Conservation (phyloP, 352 stramenopile genomes). For the Pythium rishiriense region DNA sequence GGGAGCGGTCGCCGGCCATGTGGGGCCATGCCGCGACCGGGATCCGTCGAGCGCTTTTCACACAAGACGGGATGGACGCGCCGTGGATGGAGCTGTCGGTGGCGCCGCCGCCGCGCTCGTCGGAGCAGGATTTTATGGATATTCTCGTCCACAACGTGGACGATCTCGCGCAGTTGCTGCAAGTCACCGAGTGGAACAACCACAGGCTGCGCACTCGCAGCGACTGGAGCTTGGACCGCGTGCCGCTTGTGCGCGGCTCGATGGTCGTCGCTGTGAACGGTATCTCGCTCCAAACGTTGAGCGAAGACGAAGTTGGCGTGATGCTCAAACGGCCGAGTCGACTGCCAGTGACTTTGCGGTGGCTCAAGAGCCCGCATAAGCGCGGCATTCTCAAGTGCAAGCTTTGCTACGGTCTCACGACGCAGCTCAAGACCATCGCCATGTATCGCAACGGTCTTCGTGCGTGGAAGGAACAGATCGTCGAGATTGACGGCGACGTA, state of each 20-base stretch:
- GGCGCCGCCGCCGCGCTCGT: slow-evolving; percentile 24
- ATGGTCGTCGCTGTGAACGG: slow-evolving; percentile 65
- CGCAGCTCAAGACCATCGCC: slow-evolving; percentile 61
- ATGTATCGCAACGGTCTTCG: slow-evolving; percentile 40
- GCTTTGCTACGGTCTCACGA: slow-evolving; percentile 50
- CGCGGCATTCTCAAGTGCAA: slow-evolving; percentile 52
- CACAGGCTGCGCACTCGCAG: slow-evolving; percentile 51
- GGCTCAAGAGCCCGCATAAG: slow-evolving; percentile 47
- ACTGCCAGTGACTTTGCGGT: slow-evolving; percentile 46
- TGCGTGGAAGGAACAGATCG: slow-evolving; percentile 61
- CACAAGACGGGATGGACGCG: not conserved
- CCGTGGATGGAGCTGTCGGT: slow-evolving; percentile 15
- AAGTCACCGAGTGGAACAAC: slow-evolving; percentile 53
- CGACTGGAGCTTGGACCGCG: slow-evolving; percentile 31
- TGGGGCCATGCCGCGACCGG: not conserved
- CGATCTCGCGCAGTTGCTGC: slow-evolving; percentile 22
- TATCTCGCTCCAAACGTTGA: slow-evolving; percentile 61
- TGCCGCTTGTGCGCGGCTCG: slow-evolving; percentile 46
- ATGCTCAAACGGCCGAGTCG: slow-evolving; percentile 36
- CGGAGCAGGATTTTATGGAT: slow-evolving; percentile 28
- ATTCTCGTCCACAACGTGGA: slow-evolving; percentile 6
- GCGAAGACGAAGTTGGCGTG: slow-evolving; percentile 37
- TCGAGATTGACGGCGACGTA: slow-evolving; percentile 65
- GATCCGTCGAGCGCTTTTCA: not conserved
- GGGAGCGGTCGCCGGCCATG: slow-evolving; percentile 11